Evolutionary conservation across 345 rosid species (phyloP), one percentile per base, ranked within the genome.

Genomic region (Populus nigra): DNA sequence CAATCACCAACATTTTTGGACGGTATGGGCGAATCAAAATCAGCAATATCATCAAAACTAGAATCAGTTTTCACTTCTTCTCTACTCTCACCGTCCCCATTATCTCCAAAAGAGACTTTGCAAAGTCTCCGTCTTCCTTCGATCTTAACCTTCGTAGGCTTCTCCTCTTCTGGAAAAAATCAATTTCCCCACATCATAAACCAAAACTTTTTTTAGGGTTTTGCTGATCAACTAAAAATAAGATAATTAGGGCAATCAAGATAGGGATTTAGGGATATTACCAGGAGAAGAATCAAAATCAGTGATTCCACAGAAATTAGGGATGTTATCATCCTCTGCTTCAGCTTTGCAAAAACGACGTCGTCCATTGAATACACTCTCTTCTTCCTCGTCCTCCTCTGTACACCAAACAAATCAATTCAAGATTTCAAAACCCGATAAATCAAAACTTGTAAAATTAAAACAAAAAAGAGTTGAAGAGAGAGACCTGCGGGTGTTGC

Each of bases 11-110:
- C 68, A 45, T 45, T 78, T 72, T 77, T 87, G 31, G 81, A 72
- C 43, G 86, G 87, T 36, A 85, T 78, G 4, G 93, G 93, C 8
- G 99, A 93, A 80, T 82, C 87, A 79, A 92, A 91, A 89, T 91
- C 96, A 31, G 88, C 77, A 77, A 91, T 83, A 3, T 75, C 87
- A 41, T 85, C 81, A 57, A 85, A 85, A 22, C 73, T 72, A 61
- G 90, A 89, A 76, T 75, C 91, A 27, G 77, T 74, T 35, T 55
- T 79, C 38, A 82, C 68, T 23, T 71, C 74, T 25, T 65, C 69
- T 18, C 22, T 36, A 68, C 62, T 49, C 50, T 73, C 77, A 65
- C 77, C 73, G 53, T 80, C 73, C 23, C 61, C 80, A 70, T 71
- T 77, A 65, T 86, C 89, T 75, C 70, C 73, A 71, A 88, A 73